Evolutionary conservation across 805 yeast species (phyloP), one percentile per base, ranked within the genome.

Genomic region (Wickerhamomyces queroliae): DNA sequence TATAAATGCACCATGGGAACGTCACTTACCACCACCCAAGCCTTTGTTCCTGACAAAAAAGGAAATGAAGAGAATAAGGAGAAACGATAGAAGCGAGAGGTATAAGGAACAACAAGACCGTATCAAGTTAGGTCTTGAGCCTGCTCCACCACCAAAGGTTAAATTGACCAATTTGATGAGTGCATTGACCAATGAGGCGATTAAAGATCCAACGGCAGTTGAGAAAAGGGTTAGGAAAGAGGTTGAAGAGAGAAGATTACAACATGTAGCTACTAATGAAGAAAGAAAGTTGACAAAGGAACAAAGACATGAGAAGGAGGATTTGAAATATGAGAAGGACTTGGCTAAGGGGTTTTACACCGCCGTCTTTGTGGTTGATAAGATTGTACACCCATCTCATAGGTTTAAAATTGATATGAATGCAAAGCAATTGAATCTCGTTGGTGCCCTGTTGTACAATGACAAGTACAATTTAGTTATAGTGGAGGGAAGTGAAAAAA

Each of bases 111-210:
- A 74, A 41, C 95, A 87, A 55, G 91, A 87, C 48, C 67, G 83
- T 34, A 80, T 90, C 19, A 74, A 80, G 41, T 64, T 86, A 5
- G 99, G 99, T 0, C 62, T 90, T 16, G 86, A 83, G 35, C 83
- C 95, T 0, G 83, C 95, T 5, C 96, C 96, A 0, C 83, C 83
- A 6, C 95, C 96, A 3, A 93, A 91, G 59, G 83, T 93, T 20
- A 86, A 83, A 52, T 66, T 88, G 33, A 76, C 83, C 32, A 93
- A 91, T 56, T 70, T 93, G 59, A 86, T 88, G 89, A 83, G 74
- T 50, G 95, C 88, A 0, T 65, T 84, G 36, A 86, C 97, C 2
- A 78, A 85, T 49, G 95, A 86, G 42, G 87, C 93, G 7, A 83
- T 90, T 35, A 69, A 74, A 43, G 95, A 93, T 55, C 98, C 99